Percentiles rank a stretch among this genome's conserved stretches.
Conservation (phyloP, 2,329 filamentous ascomycete genomes). For the Magnaporthiopsis incrustans region DNA sequence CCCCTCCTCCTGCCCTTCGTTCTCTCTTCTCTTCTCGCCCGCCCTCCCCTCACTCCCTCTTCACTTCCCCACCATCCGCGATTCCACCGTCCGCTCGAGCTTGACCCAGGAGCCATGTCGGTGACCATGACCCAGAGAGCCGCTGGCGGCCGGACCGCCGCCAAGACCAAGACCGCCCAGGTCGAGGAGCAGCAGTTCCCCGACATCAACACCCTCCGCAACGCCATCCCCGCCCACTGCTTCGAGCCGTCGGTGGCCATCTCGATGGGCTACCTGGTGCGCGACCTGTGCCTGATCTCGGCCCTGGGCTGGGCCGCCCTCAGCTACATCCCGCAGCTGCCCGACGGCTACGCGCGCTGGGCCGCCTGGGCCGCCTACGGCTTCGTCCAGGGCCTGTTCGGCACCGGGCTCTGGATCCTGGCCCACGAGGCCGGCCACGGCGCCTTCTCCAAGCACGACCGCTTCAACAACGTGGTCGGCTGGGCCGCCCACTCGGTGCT, state of each 20-base stretch:
- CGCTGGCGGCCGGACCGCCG: neutral
- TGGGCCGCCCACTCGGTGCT: slow-evolving; percentile 56
- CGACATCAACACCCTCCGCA: slow-evolving; percentile 38
- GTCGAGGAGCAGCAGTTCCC: slow-evolving; percentile 23
- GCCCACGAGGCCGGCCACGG: slow-evolving; percentile 66
- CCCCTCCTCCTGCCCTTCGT: neutral
- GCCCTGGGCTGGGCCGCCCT: slow-evolving; percentile 42
- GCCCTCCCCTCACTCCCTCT: neutral
- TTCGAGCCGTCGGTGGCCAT: slow-evolving; percentile 45
- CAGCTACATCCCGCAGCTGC: slow-evolving; percentile 44
- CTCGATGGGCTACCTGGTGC: slow-evolving; percentile 47
- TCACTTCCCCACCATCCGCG: neutral
- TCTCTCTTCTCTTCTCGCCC: neutral
- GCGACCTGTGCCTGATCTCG: slow-evolving; percentile 43
- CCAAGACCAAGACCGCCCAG: neutral
- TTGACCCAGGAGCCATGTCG: neutral
- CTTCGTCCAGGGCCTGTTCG: slow-evolving; percentile 56
- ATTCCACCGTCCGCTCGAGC: neutral
- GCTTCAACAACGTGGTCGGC: slow-evolving; percentile 64
- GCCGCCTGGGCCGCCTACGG: slow-evolving; percentile 51
- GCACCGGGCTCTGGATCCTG: slow-evolving; percentile 63
- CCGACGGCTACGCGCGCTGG: slow-evolving; percentile 33
- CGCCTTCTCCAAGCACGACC: slow-evolving; percentile 51
- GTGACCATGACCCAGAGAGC: slow-evolving; percentile 1
- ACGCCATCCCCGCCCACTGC: slow-evolving; percentile 53